phyloP scores from a whole-genome alignment of 352 stramenopile genomes.

The Pythium sp. region DNA sequence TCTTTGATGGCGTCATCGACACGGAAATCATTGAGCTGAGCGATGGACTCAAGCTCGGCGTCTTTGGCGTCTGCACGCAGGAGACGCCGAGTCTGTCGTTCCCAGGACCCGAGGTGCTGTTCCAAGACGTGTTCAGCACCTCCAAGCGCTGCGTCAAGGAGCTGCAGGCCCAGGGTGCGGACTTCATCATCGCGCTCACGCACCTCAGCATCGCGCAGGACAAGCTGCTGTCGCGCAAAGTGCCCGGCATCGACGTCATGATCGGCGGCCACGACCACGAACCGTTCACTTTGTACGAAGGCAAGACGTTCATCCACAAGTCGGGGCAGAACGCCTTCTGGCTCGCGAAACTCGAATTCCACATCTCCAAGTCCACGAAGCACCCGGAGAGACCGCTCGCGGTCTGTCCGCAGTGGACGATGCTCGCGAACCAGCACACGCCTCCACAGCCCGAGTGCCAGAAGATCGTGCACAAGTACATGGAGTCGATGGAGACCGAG shows the following conservation, averaged over 20 bases:
- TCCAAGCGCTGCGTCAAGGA: conserved; percentile 22
- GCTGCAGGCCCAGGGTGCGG: conserved; percentile 57
- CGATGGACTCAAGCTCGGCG: conserved; percentile 52
- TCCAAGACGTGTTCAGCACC: conserved; percentile 12
- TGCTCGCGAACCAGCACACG: conserved; percentile 70
- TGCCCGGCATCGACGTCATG: conserved; percentile 80
- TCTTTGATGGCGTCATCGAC: conserved; percentile 47
- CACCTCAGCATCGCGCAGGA: conserved; percentile 82
- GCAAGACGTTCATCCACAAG: conserved; percentile 88
- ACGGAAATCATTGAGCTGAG: conserved; percentile 46
- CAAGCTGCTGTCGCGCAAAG: conserved; percentile 51
- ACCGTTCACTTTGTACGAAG: conserved; percentile 78
- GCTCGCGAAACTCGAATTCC: conserved; percentile 78
- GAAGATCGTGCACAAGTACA: conserved; percentile 73
- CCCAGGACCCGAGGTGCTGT: conserved; percentile 7
- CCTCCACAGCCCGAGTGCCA: conserved; percentile 51
- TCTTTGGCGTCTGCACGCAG: conserved; percentile 73
- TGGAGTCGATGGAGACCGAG: conserved; percentile 55
- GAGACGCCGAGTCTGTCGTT: conserved; percentile 44
- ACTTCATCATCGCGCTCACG: conserved; percentile 85
- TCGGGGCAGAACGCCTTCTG: conserved; percentile 87
- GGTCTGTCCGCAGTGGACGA: conserved; percentile 73
- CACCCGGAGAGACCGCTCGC: conserved; percentile 44
- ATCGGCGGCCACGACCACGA: conserved; percentile 92
- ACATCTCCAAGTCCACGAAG: conserved; percentile 38